Percentiles rank a stretch among this genome's conserved stretches.
These are phyloP conservation scores for Lactarius hatsudake DNA, from an alignment of 768 basidiomycete genomes.

Conservation along the genomic window DNA sequence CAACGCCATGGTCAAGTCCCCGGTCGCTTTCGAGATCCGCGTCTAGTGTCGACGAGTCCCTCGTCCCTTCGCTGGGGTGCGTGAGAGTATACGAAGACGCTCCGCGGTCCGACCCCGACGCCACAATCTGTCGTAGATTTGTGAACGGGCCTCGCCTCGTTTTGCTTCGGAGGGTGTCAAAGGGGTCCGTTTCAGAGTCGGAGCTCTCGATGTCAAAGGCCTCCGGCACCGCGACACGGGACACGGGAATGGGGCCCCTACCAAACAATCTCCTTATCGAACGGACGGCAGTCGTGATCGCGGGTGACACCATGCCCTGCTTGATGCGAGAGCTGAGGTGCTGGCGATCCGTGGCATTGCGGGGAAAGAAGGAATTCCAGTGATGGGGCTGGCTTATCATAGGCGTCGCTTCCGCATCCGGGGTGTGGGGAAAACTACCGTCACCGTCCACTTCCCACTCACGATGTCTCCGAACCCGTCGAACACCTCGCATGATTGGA, in stretches of 20 bases:
- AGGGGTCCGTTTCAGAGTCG: slow-evolving; percentile 4
- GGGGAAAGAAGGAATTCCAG: slow-evolving; percentile 8
- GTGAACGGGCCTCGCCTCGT: background rate
- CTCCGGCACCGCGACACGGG: slow-evolving; percentile 8
- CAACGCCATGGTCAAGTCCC: background rate
- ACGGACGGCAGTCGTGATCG: slow-evolving; percentile 4
- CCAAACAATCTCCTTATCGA: slow-evolving; percentile 18
- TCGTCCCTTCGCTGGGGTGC: background rate
- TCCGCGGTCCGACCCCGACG: background rate
- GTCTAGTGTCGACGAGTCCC: background rate
- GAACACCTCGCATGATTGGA: slow-evolving; percentile 13
- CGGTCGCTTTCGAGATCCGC: background rate
- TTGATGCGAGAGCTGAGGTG: slow-evolving; percentile 4
- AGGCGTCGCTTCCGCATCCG: slow-evolving; percentile 19
- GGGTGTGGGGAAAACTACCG: background rate
- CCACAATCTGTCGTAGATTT: background rate
- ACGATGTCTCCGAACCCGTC: slow-evolving; percentile 7
- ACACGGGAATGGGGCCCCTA: slow-evolving; percentile 15
- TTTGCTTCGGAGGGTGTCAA: slow-evolving; percentile 10
- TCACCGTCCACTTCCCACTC: slow-evolving; percentile 7
- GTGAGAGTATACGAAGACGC: background rate
- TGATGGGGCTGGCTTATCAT: slow-evolving; percentile 8
- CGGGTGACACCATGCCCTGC: background rate
- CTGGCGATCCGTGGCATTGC: background rate
- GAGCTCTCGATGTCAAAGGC: slow-evolving; percentile 17